These are phyloP conservation scores for Aspergillus amoenus DNA, from an alignment of 2,329 filamentous ascomycete genomes.

Conservation along the genomic window DNA sequence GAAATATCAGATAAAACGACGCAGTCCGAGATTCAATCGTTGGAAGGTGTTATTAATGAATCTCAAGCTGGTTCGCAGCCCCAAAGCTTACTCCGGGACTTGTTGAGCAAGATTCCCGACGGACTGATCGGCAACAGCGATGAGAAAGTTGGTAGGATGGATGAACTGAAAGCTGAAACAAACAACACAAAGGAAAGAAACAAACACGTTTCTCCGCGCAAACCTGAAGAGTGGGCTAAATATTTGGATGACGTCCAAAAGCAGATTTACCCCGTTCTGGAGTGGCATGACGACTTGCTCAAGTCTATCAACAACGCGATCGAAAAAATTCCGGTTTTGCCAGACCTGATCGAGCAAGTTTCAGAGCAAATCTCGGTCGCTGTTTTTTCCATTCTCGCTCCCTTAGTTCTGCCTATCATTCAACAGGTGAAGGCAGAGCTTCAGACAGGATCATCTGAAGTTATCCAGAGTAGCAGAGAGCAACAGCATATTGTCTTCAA, in stretches of 20 bases:
- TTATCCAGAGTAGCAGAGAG: constrained; percentile 79
- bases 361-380: constrained; percentile 86
- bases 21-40: constrained; percentile 84
- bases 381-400: constrained; percentile 87
- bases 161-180: constrained; percentile 76
- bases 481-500: constrained; percentile 87
- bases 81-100: constrained; percentile 72
- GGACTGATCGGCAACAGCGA: constrained; percentile 72
- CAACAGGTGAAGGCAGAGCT: constrained; percentile 84
- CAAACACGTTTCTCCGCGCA: constrained; percentile 69
- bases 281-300: constrained; percentile 89
- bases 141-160: constrained; percentile 67
- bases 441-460: constrained; percentile 78
- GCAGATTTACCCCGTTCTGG: constrained; percentile 84
- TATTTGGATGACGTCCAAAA: constrained; percentile 71
- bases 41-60: constrained; percentile 75
- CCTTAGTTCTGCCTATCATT: constrained; percentile 83
- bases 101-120: constrained; percentile 78
- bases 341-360: constrained; percentile 80
- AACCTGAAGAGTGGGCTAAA: constrained; percentile 80
- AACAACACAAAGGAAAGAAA: constrained; percentile 73
- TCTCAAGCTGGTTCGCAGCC: constrained; percentile 62
- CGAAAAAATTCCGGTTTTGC: constrained; percentile 80
- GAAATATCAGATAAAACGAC: constrained; percentile 84
- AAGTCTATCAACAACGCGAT: constrained; percentile 74